Conservation (phyloP, 2,329 filamentous ascomycete species). For the Colletotrichum theobromicola region DNA sequence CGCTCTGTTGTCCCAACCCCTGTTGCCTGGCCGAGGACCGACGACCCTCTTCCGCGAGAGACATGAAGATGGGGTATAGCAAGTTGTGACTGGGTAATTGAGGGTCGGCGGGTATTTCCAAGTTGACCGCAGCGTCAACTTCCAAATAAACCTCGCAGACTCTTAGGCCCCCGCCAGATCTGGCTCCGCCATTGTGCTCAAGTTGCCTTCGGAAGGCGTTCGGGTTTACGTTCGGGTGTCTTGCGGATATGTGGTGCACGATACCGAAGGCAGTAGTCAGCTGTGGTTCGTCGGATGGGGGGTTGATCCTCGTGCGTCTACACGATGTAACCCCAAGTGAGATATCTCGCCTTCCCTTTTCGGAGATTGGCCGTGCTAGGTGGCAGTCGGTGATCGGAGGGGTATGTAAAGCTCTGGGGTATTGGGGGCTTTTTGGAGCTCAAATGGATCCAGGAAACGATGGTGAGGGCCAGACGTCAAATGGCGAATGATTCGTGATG, state of each 20-base stretch:
- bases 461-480: not conserved
- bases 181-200: not conserved
- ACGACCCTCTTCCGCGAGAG: not conserved
- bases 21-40: not conserved
- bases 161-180: not conserved
- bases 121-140: not conserved
- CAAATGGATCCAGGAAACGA: not conserved
- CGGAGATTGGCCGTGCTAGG: not conserved
- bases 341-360: conserved; percentile 14
- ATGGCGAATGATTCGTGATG: not conserved
- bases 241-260: not conserved
- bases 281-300: not conserved
- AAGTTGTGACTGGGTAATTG: not conserved
- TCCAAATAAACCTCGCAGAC: not conserved
- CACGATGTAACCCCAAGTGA: conserved; percentile 4
- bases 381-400: not conserved
- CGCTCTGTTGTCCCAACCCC: not conserved
- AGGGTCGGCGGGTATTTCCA: not conserved
- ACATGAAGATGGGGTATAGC: not conserved
- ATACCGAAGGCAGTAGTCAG: not conserved
- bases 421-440: not conserved
- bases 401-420: not conserved
- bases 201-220: not conserved
- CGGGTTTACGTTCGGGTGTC: not conserved
- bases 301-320: not conserved